Percentiles rank a stretch among this genome's conserved stretches.
These are phyloP conservation scores for Suillus variegatus DNA, from an alignment of 768 basidiomycete species.

Conservation along the genomic window DNA sequence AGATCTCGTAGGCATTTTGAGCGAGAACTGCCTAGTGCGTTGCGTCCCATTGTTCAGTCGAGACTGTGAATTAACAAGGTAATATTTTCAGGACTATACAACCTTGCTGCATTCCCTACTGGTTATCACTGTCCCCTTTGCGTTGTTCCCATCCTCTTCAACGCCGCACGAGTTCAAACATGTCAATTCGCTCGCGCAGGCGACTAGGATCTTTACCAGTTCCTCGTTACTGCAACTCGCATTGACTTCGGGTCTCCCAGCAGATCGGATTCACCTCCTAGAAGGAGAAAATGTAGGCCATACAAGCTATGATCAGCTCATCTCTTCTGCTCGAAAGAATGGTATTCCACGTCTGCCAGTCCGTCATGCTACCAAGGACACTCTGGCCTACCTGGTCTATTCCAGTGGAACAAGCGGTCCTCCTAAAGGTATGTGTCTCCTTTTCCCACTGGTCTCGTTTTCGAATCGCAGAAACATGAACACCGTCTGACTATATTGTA, in stretches of 20 bases:
- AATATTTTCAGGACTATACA: slow-evolving; percentile 44
- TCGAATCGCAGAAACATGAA: neutral
- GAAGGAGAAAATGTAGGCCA: slow-evolving; percentile 39
- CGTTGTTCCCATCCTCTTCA: slow-evolving; percentile 46
- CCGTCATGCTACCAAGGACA: slow-evolving; percentile 46
- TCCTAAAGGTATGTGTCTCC: slow-evolving; percentile 52
- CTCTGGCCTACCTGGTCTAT: slow-evolving; percentile 63
- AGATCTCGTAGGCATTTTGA: slow-evolving; percentile 72
- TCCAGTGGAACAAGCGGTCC: slow-evolving; percentile 72
- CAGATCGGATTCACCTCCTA: slow-evolving; percentile 45
- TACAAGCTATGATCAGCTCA: slow-evolving; percentile 41
- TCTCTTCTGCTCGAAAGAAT: slow-evolving; percentile 36
- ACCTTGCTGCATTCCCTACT: slow-evolving; percentile 45
- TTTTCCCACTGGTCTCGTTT: neutral
- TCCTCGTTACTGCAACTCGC: slow-evolving; percentile 40
- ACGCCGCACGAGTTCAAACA: slow-evolving; percentile 53
- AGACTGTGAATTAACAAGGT: too few species aligned
- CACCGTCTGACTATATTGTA: neutral
- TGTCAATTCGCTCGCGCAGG: slow-evolving; percentile 42
- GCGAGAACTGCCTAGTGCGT: slow-evolving; percentile 66
- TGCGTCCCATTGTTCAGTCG: neutral
- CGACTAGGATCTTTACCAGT: slow-evolving; percentile 51
- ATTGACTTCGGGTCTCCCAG: slow-evolving; percentile 31
- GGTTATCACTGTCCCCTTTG: slow-evolving; percentile 45
- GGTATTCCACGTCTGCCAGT: slow-evolving; percentile 39